Evolutionary conservation across 1,284 basidiomycete genomes (phyloP).

Genomic region (Boletus holoroseus): DNA sequence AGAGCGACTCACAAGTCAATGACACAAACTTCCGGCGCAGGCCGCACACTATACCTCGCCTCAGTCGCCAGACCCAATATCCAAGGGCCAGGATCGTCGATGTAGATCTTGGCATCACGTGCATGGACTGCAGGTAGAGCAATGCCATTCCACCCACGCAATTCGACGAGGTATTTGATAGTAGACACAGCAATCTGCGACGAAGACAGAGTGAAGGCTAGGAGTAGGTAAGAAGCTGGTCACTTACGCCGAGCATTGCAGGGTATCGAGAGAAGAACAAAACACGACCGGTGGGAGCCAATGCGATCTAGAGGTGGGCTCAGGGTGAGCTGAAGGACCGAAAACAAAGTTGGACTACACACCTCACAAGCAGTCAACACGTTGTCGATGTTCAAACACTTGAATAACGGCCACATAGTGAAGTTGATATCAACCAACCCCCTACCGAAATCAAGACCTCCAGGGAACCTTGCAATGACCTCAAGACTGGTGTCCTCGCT

Average conservation of each 20-base stretch:
- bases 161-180: conserved; percentile 87
- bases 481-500: conserved; percentile 67
- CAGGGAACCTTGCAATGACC: conserved; percentile 80
- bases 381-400: conserved; percentile 90
- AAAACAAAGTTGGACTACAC: conserved; percentile 16
- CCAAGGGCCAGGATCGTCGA: conserved; percentile 87
- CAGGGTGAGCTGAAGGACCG: not conserved
- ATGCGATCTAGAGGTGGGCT: conserved; percentile 58
- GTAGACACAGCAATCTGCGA: conserved; percentile 77
- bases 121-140: conserved; percentile 83
- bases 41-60: conserved; percentile 71
- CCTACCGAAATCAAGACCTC: conserved; percentile 77
- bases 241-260: conserved; percentile 76
- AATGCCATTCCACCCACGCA: conserved; percentile 91
- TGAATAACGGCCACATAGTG: conserved; percentile 96
- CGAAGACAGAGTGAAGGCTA: not conserved
- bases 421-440: conserved; percentile 86
- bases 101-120: conserved; percentile 84
- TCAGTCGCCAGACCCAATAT: conserved; percentile 89
- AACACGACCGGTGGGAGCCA: conserved; percentile 88
- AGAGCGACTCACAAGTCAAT: conserved; percentile 72
- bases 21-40: conserved; percentile 79
- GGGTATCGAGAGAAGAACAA: conserved; percentile 89
- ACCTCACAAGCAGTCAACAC: conserved; percentile 92
- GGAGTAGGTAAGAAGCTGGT: not conserved